Base-by-base conservation (phyloP, 352 stramenopile genomes). In the Phytophthora podocarpi region DNA sequence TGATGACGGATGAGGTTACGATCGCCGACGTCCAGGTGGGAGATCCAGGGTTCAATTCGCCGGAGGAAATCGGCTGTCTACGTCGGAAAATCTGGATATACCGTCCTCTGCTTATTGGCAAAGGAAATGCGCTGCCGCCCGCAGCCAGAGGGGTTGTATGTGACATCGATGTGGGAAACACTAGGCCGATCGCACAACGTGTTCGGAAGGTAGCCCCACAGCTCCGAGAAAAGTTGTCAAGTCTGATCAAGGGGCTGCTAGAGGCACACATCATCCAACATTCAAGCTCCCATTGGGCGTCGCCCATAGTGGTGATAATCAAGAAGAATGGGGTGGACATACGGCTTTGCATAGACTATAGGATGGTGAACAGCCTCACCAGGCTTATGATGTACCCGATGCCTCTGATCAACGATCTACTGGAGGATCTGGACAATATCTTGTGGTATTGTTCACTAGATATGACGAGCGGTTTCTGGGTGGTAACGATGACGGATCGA, bases 391-490 rank as follows among this genome's bases (percentile, higher is more conserved):
- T 48, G 1, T 48, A 48, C 18, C 40, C 40, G n/a, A n/a, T n/a
- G 61, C 61, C 61, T 16, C 20, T 64, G 15, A 30, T 63, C 0
- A 50, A 43, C 18, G 55, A 72, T 18, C 43, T 61, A 8, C 24
- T 73, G 2, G 46, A 64, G 12, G 45, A 61, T 13, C 16, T 67
- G 4, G 52, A 61, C 16, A 23, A 9, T 11, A n/a, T 50, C 2
- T 24, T 72, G 2, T 72, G 64, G 57, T 67, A 60, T 21, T 67
- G 55, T 20, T 64, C 30, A 10, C 13, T 66, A 3, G 62, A 71
- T 21, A 71, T 62, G 48, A 54, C 48, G 0, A 71, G 62, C 18
- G 54, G 62, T 10, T 71, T 66, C 41, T 70, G 59, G 59, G 65
- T 64, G 0, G 59, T 74, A 0, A 5, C 9, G 1, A 74, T 70